These are phyloP conservation scores for Conringia planisiliqua DNA, from an alignment of 345 rosid species.

Conservation along the genomic window DNA sequence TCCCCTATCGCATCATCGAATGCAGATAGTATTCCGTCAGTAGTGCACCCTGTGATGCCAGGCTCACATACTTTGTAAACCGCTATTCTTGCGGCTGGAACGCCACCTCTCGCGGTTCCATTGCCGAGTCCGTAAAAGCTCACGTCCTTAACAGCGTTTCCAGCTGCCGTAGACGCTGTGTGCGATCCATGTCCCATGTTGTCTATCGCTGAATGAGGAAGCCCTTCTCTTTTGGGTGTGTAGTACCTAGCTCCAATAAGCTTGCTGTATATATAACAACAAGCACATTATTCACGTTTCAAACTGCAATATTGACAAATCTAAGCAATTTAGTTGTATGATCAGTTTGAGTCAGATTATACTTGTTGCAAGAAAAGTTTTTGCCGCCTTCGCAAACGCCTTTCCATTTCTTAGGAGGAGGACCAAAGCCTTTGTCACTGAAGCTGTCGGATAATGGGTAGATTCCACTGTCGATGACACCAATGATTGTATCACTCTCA, in stretches of 20 bases:
- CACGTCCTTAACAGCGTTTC: constrained; percentile 33
- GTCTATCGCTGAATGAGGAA: constrained; percentile 21
- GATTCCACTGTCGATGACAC: constrained; percentile 53
- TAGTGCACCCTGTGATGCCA: neutral
- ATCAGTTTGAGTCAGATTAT: neutral
- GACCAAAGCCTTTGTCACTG: constrained; percentile 38
- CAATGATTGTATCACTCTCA: constrained; percentile 42
- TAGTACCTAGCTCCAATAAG: constrained; percentile 34
- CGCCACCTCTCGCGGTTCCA: constrained; percentile 54
- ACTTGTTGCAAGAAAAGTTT: constrained; percentile 67
- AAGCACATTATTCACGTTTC: constrained; percentile 2
- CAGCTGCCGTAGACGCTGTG: constrained; percentile 62
- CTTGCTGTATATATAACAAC: constrained; percentile 21
- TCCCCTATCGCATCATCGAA: constrained; percentile 51
- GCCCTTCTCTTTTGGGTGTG: constrained; percentile 22
- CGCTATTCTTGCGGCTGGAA: constrained; percentile 52
- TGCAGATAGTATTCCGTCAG: constrained; percentile 32
- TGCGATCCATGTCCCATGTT: constrained; percentile 45
- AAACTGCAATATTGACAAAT: constrained; percentile 1
- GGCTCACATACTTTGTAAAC: constrained; percentile 43
- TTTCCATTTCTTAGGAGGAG: constrained; percentile 52
- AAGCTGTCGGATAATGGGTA: constrained; percentile 52
- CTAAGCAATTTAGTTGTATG: neutral
- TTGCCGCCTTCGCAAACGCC: constrained; percentile 38
- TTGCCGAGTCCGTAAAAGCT: constrained; percentile 43